These are phyloP conservation scores for Suillus hirtellus DNA, from an alignment of 768 basidiomycete genomes.

Conservation along the genomic window DNA sequence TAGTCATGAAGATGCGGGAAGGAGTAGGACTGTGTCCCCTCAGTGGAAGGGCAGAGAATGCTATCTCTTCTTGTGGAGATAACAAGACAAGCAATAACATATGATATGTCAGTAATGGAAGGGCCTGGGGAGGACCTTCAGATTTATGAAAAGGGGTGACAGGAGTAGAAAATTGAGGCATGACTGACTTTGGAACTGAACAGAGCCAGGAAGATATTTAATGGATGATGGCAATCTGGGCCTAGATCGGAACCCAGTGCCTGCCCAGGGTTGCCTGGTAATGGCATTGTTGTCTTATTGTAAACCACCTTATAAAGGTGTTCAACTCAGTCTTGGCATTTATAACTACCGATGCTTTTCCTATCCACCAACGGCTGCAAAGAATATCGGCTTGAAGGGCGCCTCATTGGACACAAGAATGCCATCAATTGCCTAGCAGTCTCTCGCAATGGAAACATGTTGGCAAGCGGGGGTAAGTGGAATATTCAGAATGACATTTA, in stretches of 20 bases:
- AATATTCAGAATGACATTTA: not conserved
- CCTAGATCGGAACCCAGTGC: not conserved
- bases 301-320: too few species aligned
- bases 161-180: not conserved
- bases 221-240: not conserved
- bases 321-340: too few species aligned
- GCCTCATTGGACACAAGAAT: conserved; percentile 11
- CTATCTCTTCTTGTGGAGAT: not conserved
- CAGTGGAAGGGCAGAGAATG: not conserved
- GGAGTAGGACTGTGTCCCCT: not conserved
- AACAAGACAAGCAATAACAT: not conserved
- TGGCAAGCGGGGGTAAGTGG: conserved; percentile 12
- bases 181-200: not conserved
- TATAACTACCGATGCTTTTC: too few species aligned
- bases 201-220: not conserved
- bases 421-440: conserved; percentile 11
- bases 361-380: too few species aligned
- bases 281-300: too few species aligned
- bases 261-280: too few species aligned
- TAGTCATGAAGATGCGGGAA: not conserved
- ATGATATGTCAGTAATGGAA: not conserved
- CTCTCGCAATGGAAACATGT: conserved; percentile 1
- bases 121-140: not conserved
- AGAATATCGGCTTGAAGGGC: conserved; percentile 6
- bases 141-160: not conserved